Conservation (phyloP, 345 rosid genomes). For the Punica granatum region DNA sequence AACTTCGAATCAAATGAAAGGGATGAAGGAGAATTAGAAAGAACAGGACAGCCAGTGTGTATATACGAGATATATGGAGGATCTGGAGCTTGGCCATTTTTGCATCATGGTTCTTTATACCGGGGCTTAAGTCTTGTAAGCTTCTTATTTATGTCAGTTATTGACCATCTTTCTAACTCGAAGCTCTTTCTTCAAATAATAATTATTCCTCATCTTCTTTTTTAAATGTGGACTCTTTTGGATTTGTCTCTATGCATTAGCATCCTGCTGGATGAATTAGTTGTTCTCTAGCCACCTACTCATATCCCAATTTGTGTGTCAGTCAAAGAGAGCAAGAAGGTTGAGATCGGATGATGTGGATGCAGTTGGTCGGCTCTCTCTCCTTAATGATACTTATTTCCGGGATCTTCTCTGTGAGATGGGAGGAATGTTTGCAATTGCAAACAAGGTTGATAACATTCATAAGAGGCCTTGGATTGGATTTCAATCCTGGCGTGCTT, state of each 20-base stretch:
- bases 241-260: background rate
- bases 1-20: conserved; percentile 87
- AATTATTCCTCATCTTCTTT: background rate
- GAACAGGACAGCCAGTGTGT: conserved; percentile 92
- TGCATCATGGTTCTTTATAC: conserved; percentile 92
- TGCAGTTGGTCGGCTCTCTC: conserved; percentile 70
- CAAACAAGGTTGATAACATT: conserved; percentile 79
- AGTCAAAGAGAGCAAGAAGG: conserved; percentile 72
- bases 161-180: conserved; percentile 1
- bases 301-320: conserved; percentile 15
- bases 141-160: conserved; percentile 10
- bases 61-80: conserved; percentile 88
- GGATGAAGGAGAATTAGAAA: conserved; percentile 97
- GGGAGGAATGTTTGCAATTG: conserved; percentile 96
- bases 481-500: conserved; percentile 96
- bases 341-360: conserved; percentile 93
- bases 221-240: background rate
- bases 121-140: conserved; percentile 96
- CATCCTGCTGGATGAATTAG: background rate
- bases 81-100: conserved; percentile 91
- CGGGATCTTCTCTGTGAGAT: conserved; percentile 72
- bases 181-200: background rate
- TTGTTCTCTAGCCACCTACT: conserved; percentile 6
- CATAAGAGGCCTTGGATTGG: conserved; percentile 99
- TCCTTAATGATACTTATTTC: conserved; percentile 59